phyloP scores from a whole-genome alignment of 2,329 filamentous ascomycete genomes.

The Xylariaceae sp. region DNA sequence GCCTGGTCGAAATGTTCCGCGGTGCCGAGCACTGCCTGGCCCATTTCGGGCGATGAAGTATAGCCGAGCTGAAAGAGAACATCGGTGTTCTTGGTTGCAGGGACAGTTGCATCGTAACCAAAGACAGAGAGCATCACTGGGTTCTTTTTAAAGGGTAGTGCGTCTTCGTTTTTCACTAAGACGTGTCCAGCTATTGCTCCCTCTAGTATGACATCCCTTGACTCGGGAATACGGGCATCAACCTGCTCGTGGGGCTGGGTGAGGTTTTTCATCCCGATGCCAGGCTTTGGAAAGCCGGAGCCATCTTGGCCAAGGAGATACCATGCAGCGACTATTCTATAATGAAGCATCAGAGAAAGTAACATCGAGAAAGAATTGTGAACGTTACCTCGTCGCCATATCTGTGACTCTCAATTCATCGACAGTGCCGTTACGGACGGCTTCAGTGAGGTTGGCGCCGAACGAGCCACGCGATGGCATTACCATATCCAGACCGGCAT shows the following conservation, averaged over 20 bases:
- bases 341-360: conserved; percentile 51
- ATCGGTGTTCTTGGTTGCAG: conserved; percentile 56
- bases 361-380: conserved; percentile 44
- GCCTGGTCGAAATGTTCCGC: conserved; percentile 54
- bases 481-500: conserved; percentile 71
- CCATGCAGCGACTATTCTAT: conserved; percentile 67
- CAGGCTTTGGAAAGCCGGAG: conserved; percentile 51
- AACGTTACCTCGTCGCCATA: conserved; percentile 73
- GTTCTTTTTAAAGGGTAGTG: conserved; percentile 65
- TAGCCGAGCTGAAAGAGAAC: conserved; percentile 53
- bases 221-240: conserved; percentile 56
- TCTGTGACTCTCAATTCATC: conserved; percentile 74
- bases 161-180: conserved; percentile 75
- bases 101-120: conserved; percentile 66
- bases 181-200: conserved; percentile 70
- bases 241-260: conserved; percentile 50
- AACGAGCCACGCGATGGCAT: conserved; percentile 64
- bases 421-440: conserved; percentile 78
- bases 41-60: conserved; percentile 54
- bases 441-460: conserved; percentile 73
- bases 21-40: conserved; percentile 49
- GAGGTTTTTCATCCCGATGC: conserved; percentile 67
- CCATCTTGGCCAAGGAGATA: conserved; percentile 61
- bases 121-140: conserved; percentile 63
- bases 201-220: conserved; percentile 52